phyloP scores from a whole-genome alignment of 2,329 filamentous ascomycete species.

The Metarhizium rileyi region DNA sequence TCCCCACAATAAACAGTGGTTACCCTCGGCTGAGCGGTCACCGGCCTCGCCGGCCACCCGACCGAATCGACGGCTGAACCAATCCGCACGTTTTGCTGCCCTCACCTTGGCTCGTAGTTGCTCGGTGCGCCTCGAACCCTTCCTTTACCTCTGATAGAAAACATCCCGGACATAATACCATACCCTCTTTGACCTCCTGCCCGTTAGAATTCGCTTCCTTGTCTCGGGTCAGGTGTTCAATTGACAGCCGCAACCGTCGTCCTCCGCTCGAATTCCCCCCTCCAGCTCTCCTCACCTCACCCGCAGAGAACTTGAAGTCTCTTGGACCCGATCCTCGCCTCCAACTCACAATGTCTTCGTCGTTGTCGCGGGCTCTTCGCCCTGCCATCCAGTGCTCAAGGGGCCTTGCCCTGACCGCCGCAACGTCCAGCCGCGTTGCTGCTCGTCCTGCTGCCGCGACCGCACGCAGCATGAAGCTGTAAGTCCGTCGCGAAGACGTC shows the following conservation, averaged over 20 bases:
- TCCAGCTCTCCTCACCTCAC: neutral
- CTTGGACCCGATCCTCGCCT: neutral
- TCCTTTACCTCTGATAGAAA: too few relatives aligned
- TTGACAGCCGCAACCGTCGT: neutral
- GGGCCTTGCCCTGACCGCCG: conserved; percentile 21
- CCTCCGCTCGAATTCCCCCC: neutral
- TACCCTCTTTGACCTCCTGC: too few relatives aligned
- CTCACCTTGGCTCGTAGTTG: too few relatives aligned
- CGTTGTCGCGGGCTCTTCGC: conserved; percentile 39
- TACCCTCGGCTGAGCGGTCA: too few relatives aligned
- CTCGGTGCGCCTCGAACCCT: too few relatives aligned
- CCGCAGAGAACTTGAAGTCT: neutral
- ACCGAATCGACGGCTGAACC: too few relatives aligned
- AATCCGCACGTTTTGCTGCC: too few relatives aligned
- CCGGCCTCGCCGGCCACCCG: too few relatives aligned
- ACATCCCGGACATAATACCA: too few relatives aligned
- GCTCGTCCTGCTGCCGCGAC: neutral
- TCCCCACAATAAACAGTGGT: too few relatives aligned
- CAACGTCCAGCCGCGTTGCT: conserved; percentile 9
- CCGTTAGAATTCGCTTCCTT: neutral
- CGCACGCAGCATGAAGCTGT: conserved; percentile 13
- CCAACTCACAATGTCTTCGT: conserved; percentile 30
- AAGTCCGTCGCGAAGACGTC: conserved; percentile 7
- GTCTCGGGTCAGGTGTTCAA: neutral
- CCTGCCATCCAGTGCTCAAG: conserved; percentile 40